Percentiles rank a stretch among this genome's conserved stretches.
Conservation (phyloP, 345 rosid genomes). For the Aquilaria malaccensis region DNA sequence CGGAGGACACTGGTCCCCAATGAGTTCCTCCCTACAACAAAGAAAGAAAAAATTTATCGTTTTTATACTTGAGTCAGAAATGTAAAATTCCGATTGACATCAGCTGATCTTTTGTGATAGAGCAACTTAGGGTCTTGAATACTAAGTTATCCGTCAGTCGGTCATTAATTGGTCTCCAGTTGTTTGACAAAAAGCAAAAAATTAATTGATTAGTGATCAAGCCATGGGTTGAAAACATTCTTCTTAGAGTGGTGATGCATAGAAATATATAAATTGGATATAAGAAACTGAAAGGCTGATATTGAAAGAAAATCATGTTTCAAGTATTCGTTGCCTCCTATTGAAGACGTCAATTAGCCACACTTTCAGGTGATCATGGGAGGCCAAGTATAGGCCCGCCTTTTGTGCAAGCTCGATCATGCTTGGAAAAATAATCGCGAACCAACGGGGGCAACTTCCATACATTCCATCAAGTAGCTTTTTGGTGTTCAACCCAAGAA, state of each 20-base stretch:
- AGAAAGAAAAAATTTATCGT: not conserved
- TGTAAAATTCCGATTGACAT: not conserved
- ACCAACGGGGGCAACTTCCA: conserved; percentile 44
- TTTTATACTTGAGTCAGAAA: not conserved
- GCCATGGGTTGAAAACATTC: not conserved
- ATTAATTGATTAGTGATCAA: not conserved
- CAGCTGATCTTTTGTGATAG: too few species aligned
- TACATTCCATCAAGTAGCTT: conserved; percentile 19
- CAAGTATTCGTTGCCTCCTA: conserved; percentile 28
- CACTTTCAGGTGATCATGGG: conserved; percentile 9
- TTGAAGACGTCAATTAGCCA: conserved; percentile 17
- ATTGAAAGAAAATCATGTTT: conserved; percentile 15
- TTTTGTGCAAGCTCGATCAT: conserved; percentile 38
- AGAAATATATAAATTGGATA: too few species aligned
- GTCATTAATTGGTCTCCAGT: too few species aligned
- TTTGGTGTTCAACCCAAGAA: conserved; percentile 28
- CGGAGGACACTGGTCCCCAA: conserved; percentile 20
- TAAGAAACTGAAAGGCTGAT: too few species aligned
- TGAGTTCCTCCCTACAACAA: conserved; percentile 30
- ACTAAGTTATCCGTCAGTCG: too few species aligned
- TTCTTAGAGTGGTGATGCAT: too few species aligned
- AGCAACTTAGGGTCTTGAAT: too few species aligned
- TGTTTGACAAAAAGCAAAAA: too few species aligned
- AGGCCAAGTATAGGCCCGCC: conserved; percentile 28
- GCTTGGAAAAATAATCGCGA: conserved; percentile 39